Evolutionary conservation across 2,329 filamentous ascomycete species (phyloP).

Genomic region (Scedosporium apiospermum): DNA sequence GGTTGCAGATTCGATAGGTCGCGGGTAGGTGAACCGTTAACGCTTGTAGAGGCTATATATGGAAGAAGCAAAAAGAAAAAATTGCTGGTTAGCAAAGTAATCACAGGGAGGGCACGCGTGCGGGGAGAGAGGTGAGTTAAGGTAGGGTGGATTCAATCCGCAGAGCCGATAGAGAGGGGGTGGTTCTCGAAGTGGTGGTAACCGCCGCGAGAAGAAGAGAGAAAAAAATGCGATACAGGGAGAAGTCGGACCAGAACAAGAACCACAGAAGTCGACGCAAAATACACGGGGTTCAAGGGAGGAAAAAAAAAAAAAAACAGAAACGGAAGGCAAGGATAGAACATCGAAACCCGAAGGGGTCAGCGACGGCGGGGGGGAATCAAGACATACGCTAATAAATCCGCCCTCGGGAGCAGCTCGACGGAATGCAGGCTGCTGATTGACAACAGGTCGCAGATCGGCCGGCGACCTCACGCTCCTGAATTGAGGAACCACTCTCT

Average conservation of each 20-base stretch:
- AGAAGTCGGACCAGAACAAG: no score
- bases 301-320: neutral
- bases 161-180: no score
- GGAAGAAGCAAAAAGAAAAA: conserved; percentile 7
- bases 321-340: no score
- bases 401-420: conserved; percentile 93
- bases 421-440: conserved; percentile 79
- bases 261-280: no score
- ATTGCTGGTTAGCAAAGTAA: neutral
- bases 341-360: no score
- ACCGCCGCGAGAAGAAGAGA: no score
- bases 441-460: conserved; percentile 76
- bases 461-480: conserved; percentile 62
- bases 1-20: conserved; percentile 97
- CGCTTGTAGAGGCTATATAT: conserved; percentile 78
- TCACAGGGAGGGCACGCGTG: neutral
- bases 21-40: conserved; percentile 86
- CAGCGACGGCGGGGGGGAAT: neutral
- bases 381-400: conserved; percentile 77
- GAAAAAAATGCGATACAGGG: no score
- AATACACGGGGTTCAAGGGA: neutral
- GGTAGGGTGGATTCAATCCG: no score
- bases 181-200: no score
- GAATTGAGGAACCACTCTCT: conserved; percentile 78
- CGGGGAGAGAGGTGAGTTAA: neutral